These are phyloP conservation scores for Daucus carota DNA, from an alignment of 129 eudicot genomes.

Conservation along the genomic window DNA sequence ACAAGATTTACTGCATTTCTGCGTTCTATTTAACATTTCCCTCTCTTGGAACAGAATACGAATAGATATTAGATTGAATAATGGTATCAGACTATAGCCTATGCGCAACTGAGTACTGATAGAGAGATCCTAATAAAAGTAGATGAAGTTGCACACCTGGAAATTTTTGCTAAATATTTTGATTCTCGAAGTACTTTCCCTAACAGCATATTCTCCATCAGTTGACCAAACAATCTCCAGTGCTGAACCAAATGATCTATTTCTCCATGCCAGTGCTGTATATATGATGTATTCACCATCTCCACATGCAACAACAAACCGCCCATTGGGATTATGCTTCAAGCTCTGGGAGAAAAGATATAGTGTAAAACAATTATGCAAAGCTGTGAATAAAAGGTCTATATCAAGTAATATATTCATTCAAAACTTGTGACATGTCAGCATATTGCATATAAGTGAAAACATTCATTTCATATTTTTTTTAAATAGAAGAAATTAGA, in stretches of 20 bases:
- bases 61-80: not conserved
- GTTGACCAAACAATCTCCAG: constrained; percentile 96
- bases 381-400: not conserved
- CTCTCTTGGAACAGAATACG: not conserved
- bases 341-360: constrained; percentile 47
- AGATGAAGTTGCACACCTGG: constrained; percentile 36
- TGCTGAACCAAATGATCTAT: constrained; percentile 96
- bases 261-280: constrained; percentile 99
- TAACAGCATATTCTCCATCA: constrained; percentile 93
- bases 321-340: constrained; percentile 96
- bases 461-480: too few species aligned
- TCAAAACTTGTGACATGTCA: too few species aligned
- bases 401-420: not conserved
- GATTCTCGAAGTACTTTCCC: constrained; percentile 96
- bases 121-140: not conserved
- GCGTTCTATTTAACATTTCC: not conserved
- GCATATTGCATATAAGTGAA: too few species aligned
- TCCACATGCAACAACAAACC: constrained; percentile 97
- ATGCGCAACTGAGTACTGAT: not conserved
- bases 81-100: not conserved
- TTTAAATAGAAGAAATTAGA: too few species aligned
- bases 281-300: constrained; percentile 97
- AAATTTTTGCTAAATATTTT: constrained; percentile 85
- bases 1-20: not conserved
- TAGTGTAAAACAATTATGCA: not conserved